Evolutionary conservation across 768 basidiomycete genomes (phyloP).

Genomic region (Suillus fuscotomentosus): DNA sequence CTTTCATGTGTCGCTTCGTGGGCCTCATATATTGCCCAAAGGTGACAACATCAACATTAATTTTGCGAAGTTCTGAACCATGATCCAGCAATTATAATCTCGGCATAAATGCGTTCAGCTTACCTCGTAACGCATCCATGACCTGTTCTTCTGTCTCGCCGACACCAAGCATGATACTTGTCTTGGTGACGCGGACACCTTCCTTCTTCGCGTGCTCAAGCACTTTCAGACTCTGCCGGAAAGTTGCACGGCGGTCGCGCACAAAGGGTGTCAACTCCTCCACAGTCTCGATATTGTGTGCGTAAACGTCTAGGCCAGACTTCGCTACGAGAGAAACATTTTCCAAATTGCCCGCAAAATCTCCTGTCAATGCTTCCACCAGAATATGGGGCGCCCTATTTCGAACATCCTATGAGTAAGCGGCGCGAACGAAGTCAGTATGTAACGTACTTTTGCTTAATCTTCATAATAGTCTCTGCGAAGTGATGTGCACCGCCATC

Average conservation of each 20-base stretch:
- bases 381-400: slow-evolving; percentile 89
- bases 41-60: slow-evolving; percentile 94
- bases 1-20: slow-evolving; percentile 99
- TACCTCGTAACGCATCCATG: slow-evolving; percentile 79
- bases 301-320: slow-evolving; percentile 96
- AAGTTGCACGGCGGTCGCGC: slow-evolving; percentile 91
- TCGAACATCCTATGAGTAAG: slow-evolving; percentile 2
- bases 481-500: slow-evolving; percentile 95
- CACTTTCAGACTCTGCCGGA: slow-evolving; percentile 80
- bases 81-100: not conserved
- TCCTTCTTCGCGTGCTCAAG: slow-evolving; percentile 80
- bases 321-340: slow-evolving; percentile 82
- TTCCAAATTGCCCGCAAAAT: slow-evolving; percentile 79
- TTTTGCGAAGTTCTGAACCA: slow-evolving; percentile 74
- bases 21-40: slow-evolving; percentile 99
- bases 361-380: slow-evolving; percentile 94
- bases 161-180: slow-evolving; percentile 97
- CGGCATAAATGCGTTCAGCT: slow-evolving; percentile 16
- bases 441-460: slow-evolving; percentile 82
- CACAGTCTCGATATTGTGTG: slow-evolving; percentile 97
- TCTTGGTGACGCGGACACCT: slow-evolving; percentile 90
- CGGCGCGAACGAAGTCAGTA: not conserved
- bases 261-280: slow-evolving; percentile 93
- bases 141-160: slow-evolving; percentile 88
- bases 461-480: slow-evolving; percentile 91